These are phyloP conservation scores for Oryza glaberrima DNA, from an alignment of 176 grass and related monocot species.

Conservation along the genomic window DNA sequence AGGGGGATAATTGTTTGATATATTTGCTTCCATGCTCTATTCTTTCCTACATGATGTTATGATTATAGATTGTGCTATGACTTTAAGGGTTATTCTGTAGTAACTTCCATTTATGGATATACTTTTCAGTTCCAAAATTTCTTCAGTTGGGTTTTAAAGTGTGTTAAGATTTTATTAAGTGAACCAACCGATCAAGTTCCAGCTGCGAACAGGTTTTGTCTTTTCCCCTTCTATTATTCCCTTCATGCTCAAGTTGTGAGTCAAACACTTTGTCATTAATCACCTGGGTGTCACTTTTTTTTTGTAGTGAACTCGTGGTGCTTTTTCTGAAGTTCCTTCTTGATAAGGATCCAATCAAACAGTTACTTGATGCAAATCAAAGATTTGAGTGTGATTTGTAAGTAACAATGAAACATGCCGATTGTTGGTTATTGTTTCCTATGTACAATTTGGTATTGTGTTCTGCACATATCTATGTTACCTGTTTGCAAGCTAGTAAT, in stretches of 20 bases:
- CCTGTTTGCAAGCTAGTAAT: conserved; percentile 15
- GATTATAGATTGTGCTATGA: conserved; percentile 18
- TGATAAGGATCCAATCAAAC: conserved; percentile 78
- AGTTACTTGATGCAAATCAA: conserved; percentile 70
- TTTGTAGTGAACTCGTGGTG: conserved; percentile 85
- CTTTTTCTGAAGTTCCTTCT: conserved; percentile 94
- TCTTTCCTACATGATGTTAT: conserved; percentile 11
- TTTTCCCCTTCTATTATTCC: conserved; percentile 2
- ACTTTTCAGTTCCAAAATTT: conserved; percentile 96
- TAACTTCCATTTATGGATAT: conserved; percentile 45
- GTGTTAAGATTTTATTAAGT: conserved; percentile 80
- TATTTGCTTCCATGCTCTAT: conserved; percentile 19
- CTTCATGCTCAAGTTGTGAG: conserved; percentile 32
- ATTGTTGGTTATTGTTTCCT: conserved; percentile 37
- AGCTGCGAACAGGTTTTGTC: conserved; percentile 68
- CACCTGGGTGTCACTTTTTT: conserved; percentile 4
- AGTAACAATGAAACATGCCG: conserved; percentile 61
- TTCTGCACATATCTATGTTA: conserved; percentile 5
- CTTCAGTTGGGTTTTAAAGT: conserved; percentile 92
- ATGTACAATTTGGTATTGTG: background rate
- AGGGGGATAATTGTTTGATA: conserved; percentile 8
- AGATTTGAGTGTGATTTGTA: conserved; percentile 81
- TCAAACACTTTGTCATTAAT: conserved; percentile 39
- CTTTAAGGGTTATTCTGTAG: conserved; percentile 36
- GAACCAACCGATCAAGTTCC: conserved; percentile 84